Percentiles rank a stretch among this genome's conserved stretches.
Conservation (phyloP, 2,329 filamentous ascomycete species). For the Verticillium zaregamsianum region DNA sequence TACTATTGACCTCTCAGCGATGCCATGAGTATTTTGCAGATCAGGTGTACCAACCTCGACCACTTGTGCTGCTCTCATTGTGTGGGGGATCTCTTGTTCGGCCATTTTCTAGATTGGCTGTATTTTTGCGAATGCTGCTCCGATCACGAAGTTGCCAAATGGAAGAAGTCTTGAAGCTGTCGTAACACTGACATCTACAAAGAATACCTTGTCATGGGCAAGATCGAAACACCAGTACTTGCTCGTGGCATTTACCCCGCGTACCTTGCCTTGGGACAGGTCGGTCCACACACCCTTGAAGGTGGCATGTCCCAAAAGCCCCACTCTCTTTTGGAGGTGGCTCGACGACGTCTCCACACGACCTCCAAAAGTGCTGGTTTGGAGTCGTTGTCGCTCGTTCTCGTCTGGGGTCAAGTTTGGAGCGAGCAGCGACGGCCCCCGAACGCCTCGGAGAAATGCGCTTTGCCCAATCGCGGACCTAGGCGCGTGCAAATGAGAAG, state of each 20-base stretch:
- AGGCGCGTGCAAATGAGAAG: background rate
- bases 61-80: conserved; percentile 17
- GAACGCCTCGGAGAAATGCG: background rate
- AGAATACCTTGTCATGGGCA: no score
- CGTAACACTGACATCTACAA: no score
- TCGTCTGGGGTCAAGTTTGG: background rate
- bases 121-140: no score
- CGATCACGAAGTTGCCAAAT: no score
- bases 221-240: no score
- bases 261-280: no score
- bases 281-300: no score
- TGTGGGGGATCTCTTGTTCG: background rate
- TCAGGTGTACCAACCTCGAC: conserved; percentile 5
- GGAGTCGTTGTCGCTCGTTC: background rate
- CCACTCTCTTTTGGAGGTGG: background rate
- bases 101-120: background rate
- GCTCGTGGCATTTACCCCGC: no score
- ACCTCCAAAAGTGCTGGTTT: background rate
- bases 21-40: background rate
- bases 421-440: background rate
- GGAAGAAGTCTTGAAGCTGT: no score
- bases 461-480: background rate
- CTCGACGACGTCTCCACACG: background rate
- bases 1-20: conserved; percentile 16
- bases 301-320: background rate